phyloP scores from a whole-genome alignment of 2,329 filamentous ascomycete species.

The Geoglossum cookeanum region DNA sequence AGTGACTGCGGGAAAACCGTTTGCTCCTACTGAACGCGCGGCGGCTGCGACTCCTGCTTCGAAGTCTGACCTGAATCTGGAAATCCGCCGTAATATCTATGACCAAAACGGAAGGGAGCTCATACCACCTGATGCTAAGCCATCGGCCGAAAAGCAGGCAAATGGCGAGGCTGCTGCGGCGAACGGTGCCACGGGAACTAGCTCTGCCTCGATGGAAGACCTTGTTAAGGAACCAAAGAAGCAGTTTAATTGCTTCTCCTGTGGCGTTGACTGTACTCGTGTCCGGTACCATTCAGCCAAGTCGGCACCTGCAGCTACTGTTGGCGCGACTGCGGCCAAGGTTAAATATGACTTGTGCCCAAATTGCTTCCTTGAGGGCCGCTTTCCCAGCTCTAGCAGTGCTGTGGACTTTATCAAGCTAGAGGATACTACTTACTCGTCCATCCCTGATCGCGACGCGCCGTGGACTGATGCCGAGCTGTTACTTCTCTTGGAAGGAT shows the following conservation, averaged over 20 bases:
- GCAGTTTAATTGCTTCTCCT: slow-evolving; percentile 68
- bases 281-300: slow-evolving; percentile 54
- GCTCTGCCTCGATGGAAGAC: slow-evolving; percentile 42
- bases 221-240: slow-evolving; percentile 43
- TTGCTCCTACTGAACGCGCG: slow-evolving; percentile 49
- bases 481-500: slow-evolving; percentile 70
- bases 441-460: slow-evolving; percentile 62
- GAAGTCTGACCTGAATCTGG: slow-evolving; percentile 76
- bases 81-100: slow-evolving; percentile 88
- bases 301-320: slow-evolving; percentile 27
- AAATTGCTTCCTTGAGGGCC: slow-evolving; percentile 70
- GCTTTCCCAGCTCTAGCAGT: slow-evolving; percentile 61
- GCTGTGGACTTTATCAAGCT: slow-evolving; percentile 71
- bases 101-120: slow-evolving; percentile 80
- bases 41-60: slow-evolving; percentile 43
- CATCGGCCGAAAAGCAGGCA: slow-evolving; percentile 28
- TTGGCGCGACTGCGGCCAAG: slow-evolving; percentile 33
- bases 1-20: slow-evolving; percentile 38
- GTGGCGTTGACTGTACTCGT: slow-evolving; percentile 72
- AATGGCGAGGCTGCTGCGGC: slow-evolving; percentile 53
- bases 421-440: slow-evolving; percentile 69
- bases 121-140: slow-evolving; percentile 46
- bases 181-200: slow-evolving; percentile 42
- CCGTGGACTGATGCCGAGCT: slow-evolving; percentile 85
- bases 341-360: slow-evolving; percentile 78